Conservation (phyloP, 805 yeast species). For the Kurtzmaniella cleridarum region DNA sequence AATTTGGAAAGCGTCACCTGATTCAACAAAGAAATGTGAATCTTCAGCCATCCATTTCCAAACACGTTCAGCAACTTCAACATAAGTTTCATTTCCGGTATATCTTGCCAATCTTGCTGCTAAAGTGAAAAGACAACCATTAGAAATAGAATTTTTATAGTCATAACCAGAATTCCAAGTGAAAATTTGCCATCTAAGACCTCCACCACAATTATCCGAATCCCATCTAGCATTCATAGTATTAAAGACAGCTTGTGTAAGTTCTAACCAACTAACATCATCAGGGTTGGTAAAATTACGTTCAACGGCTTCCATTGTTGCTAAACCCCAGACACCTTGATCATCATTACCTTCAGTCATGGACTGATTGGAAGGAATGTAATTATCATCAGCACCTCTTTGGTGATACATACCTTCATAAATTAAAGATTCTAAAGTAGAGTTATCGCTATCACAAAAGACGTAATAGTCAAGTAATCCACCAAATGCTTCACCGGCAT, state of each 20-base stretch:
- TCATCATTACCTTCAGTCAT: slow-evolving; percentile 48
- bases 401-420: slow-evolving; percentile 39
- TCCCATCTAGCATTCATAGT: slow-evolving; percentile 94
- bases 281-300: slow-evolving; percentile 38
- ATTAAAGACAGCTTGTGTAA: slow-evolving; percentile 87
- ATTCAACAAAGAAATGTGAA: slow-evolving; percentile 20
- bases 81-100: slow-evolving; percentile 68
- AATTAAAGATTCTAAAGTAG: slow-evolving; percentile 22
- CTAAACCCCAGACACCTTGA: slow-evolving; percentile 50
- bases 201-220: slow-evolving; percentile 66
- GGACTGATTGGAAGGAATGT: slow-evolving; percentile 42
- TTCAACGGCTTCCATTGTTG: slow-evolving; percentile 43
- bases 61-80: slow-evolving; percentile 65
- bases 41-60: slow-evolving; percentile 72
- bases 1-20: slow-evolving; percentile 28
- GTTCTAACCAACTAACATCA: slow-evolving; percentile 70
- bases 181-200: slow-evolving; percentile 94
- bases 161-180: slow-evolving; percentile 92
- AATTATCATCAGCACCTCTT: slow-evolving; percentile 36
- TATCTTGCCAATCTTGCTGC: slow-evolving; percentile 85
- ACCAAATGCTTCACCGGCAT: slow-evolving; percentile 49
- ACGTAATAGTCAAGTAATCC: slow-evolving; percentile 37
- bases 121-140: slow-evolving; percentile 81
- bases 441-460: slow-evolving; percentile 31
- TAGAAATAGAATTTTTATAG: slow-evolving; percentile 88